Evolutionary conservation across 1,139 yeast genomes (phyloP).

Genomic region (Eremothecium coryli): DNA sequence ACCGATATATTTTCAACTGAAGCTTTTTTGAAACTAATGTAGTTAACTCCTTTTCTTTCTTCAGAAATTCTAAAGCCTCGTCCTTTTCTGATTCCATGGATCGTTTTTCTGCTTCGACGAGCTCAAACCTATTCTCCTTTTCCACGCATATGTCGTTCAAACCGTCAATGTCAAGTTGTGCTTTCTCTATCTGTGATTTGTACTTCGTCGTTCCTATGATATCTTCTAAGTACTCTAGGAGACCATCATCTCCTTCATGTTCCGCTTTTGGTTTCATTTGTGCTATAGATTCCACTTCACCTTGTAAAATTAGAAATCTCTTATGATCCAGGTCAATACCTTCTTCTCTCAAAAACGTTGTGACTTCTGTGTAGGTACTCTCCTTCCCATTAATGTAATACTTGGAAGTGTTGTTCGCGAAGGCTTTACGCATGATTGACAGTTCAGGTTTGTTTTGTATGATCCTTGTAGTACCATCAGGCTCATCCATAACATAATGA

Average conservation of each 20-base stretch:
- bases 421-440: constrained; percentile 72
- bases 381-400: constrained; percentile 64
- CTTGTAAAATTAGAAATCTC: constrained; percentile 87
- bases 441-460: constrained; percentile 38
- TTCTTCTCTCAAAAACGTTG: constrained; percentile 60
- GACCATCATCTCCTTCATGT: constrained; percentile 83
- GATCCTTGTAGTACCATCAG: constrained; percentile 34
- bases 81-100: constrained; percentile 61
- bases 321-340: constrained; percentile 95
- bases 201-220: constrained; percentile 90
- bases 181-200: constrained; percentile 64
- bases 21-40: constrained; percentile 46
- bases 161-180: constrained; percentile 50
- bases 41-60: constrained; percentile 53
- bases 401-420: constrained; percentile 64
- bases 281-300: constrained; percentile 96
- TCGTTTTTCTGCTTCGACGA: constrained; percentile 69
- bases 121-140: constrained; percentile 67
- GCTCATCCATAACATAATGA: constrained; percentile 61
- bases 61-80: constrained; percentile 59
- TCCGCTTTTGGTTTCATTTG: constrained; percentile 98
- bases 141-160: constrained; percentile 73
- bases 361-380: constrained; percentile 74
- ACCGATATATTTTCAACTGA: constrained; percentile 44
- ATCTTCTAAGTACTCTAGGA: constrained; percentile 89